A percentile compares a stretch with the other conserved stretches of the same genome.
Evolutionary conservation across 2,329 filamentous ascomycete species (phyloP).

Genomic region (Xylariales sp.): DNA sequence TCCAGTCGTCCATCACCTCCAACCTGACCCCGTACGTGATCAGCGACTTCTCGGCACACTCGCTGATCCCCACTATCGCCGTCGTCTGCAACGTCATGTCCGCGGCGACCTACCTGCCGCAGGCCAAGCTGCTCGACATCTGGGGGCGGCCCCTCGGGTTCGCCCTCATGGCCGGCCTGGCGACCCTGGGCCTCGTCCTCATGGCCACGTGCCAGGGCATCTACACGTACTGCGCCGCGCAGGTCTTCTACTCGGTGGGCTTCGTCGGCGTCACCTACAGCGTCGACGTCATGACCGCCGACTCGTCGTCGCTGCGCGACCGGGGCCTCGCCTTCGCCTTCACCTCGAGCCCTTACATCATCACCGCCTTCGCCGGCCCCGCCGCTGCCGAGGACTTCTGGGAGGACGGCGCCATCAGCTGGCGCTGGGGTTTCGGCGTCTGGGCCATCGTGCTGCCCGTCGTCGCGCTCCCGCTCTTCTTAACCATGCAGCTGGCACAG

Average conservation of each 20-base stretch:
- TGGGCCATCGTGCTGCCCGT: slow-evolving; percentile 59
- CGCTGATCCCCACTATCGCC: slow-evolving; percentile 1
- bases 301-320: slow-evolving; percentile 38
- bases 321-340: slow-evolving; percentile 37
- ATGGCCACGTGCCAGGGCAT: slow-evolving; percentile 1
- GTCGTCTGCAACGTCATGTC: slow-evolving; percentile 1
- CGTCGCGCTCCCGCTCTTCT: slow-evolving; percentile 31
- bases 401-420: slow-evolving; percentile 30
- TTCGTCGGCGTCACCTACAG: slow-evolving; percentile 35
- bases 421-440: slow-evolving; percentile 51
- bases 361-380: slow-evolving; percentile 39
- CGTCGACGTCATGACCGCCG: slow-evolving; percentile 36
- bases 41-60: slow-evolving; percentile 3
- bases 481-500: slow-evolving; percentile 29
- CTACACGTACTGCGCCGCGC: slow-evolving; percentile 4
- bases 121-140: slow-evolving; percentile 4
- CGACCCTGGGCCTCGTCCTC: slow-evolving; percentile 1
- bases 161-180: background rate
- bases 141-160: slow-evolving; percentile 2
- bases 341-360: slow-evolving; percentile 38
- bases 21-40: slow-evolving; percentile 2
- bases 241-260: slow-evolving; percentile 28
- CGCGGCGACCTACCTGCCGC: slow-evolving; percentile 1
- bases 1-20: slow-evolving; percentile 2
- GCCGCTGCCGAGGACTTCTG: slow-evolving; percentile 34